Evolutionary conservation across 352 stramenopile genomes (phyloP), one percentile per base, ranked within the genome.

Genomic region (Phytophthora chlamydospora): DNA sequence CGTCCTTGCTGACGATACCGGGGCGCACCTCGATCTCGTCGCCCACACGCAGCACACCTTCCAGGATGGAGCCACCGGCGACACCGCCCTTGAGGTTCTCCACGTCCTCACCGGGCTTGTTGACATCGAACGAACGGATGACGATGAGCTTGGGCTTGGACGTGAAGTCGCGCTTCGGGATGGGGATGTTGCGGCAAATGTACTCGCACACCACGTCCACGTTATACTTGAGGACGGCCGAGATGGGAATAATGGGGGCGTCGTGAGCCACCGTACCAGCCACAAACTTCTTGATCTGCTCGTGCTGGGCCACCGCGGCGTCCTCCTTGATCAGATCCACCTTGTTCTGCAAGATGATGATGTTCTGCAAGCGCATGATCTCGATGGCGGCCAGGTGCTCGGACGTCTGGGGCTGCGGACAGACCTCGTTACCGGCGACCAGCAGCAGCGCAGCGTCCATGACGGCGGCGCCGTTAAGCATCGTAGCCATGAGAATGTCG

Each of bases 401-500:
- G 41, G 93, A 99, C 29, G 98, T 99, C 85, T 99, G 98, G 8
- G 98, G 98, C 76, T 99, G 98, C 33, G 98, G 98, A 77, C 98
- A 99, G 35, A 98, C 94, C 84, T 99, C 96, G 66, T 99, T 99
- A 47, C 95, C 96, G 3, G 98, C 98, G 13, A 99, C 97, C 19
- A 99, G 78, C 34, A 99, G 83, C 40, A 99, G 83, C 3, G 98
- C 98, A 36, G 98, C 98, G 76, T 99, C 98, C 98, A 99, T 99
- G 63, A 99, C 98, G 32, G 98, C 98, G 3, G 98, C 98, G 66
- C 98, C 98, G 90, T 99, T 99, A 24, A 99, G 88, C 98, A 99
- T 99, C 71, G 98, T 99, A 39, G 98, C 98, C 98, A 99, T 99
- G 62, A 99, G 91, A 90, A 99, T 99, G 78, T 99, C 98, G 88